Evolutionary conservation across 441 rosid genomes (phyloP).

Genomic region (Raphanus hybrid): DNA sequence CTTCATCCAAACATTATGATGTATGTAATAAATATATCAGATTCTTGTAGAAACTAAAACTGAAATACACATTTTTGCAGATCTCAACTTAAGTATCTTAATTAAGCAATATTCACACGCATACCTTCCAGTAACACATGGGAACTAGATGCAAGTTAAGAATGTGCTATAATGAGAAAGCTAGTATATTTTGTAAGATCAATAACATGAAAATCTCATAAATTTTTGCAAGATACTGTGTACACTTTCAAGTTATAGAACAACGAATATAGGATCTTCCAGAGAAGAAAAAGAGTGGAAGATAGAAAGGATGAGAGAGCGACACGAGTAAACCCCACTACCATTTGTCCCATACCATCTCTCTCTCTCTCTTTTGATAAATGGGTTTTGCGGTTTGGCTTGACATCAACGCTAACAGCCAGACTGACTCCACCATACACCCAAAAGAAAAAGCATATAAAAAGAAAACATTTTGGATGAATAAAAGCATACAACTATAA

Average conservation of each 20-base stretch:
- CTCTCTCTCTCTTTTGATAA: background rate
- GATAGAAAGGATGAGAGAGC: conserved; percentile 64
- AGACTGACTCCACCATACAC: conserved; percentile 55
- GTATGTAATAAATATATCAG: background rate
- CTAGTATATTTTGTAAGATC: background rate
- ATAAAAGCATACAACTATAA: conserved; percentile 12
- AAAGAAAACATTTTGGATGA: conserved; percentile 4
- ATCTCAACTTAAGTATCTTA: background rate
- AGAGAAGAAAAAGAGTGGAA: conserved; percentile 28
- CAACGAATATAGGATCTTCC: conserved; percentile 20
- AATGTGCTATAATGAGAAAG: background rate
- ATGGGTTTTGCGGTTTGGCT: conserved; percentile 71
- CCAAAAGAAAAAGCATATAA: conserved; percentile 36
- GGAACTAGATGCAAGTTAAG: background rate
- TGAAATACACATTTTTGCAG: background rate
- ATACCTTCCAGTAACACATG: conserved; percentile 1
- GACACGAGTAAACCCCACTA: conserved; percentile 85
- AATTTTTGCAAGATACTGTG: background rate
- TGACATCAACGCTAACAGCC: conserved; percentile 92
- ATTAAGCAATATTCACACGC: background rate
- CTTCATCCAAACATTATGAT: background rate
- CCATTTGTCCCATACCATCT: conserved; percentile 40
- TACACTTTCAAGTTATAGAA: conserved; percentile 2
- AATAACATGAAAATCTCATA: background rate
- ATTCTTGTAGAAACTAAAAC: background rate